Base-by-base conservation (phyloP, 108 stramenopile species). In the Conticribra guillardii region DNA sequence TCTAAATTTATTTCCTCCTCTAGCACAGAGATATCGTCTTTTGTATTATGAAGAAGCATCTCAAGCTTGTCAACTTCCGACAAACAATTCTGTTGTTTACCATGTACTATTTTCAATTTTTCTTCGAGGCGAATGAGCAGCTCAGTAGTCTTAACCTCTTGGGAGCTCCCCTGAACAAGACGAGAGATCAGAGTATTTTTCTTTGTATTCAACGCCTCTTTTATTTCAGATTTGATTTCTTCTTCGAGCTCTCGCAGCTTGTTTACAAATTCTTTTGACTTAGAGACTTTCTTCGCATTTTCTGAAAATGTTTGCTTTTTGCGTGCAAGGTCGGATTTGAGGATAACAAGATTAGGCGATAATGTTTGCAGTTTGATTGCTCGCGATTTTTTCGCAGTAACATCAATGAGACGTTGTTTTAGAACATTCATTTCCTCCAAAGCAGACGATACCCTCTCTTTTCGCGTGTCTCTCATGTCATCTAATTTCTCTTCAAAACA, bases 121-220 rank as follows among this genome's bases (percentile, higher is more conserved):
- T 79, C 85, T 9, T 49, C 30, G 15, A 88, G 74, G 7, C 84
- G 33, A 28, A 61, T 47, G 37, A 76, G 75, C n/a, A 85, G 71
- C 54, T 82, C 85, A 31, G 64, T 80, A 19, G 84, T 83, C 45
- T 86, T 84, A 33, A 88, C 80, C 11, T 84, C 79, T 54, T 84
- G 82, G 32, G 79, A 54, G 1, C 60, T 56, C 15, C 82, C 87
- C 22, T 86, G 83, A n/a, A 88, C 55, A 0, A 86, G 79, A n/a
- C 41, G 32, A 15, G 85, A 86, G 0, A 57, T 65, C 69, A 88
- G 76, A 7, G 51, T 61, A 48, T 74, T 83, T 57, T 84, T 86
- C 58, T 84, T 84, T 15, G 67, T 60, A 0, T 54, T 58, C 48
- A 57, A 56, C 16, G 85, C 83, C 49, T 82, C 73, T 15, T 64